A percentile compares a stretch with the other conserved stretches of the same genome.
phyloP scores from a whole-genome alignment of 345 rosid species.

The Bruguiera sexangula region DNA sequence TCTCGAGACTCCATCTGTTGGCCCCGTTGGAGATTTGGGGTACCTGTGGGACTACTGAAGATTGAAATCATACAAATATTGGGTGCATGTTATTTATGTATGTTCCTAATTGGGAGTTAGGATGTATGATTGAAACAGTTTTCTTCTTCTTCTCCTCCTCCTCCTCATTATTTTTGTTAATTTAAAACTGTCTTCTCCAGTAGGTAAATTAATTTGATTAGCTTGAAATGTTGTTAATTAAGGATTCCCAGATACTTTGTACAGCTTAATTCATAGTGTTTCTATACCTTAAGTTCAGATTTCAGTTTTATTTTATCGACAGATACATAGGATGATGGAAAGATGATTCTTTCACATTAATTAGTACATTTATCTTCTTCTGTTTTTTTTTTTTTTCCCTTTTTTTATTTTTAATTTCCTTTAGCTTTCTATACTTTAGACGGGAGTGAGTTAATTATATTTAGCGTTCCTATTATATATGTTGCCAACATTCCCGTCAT shows the following conservation, averaged over 20 bases:
- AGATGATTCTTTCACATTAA: slow-evolving; percentile 22
- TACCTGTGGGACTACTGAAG: slow-evolving; percentile 38
- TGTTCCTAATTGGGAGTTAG: slow-evolving; percentile 9
- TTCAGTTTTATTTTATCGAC: slow-evolving; percentile 7
- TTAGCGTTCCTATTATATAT: too few relatives aligned
- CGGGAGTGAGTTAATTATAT: too few relatives aligned
- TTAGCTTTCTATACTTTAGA: too few relatives aligned
- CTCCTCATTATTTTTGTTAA: background rate
- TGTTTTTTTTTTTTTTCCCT: background rate
- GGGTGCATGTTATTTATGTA: slow-evolving; percentile 1
- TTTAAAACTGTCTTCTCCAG: too few relatives aligned
- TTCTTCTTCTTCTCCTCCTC: background rate
- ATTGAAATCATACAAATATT: background rate
- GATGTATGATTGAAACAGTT: slow-evolving; percentile 12
- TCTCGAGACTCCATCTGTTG: slow-evolving; percentile 20
- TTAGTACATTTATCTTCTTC: slow-evolving; percentile 7
- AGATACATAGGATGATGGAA: slow-evolving; percentile 3
- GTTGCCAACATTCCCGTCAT: too few relatives aligned
- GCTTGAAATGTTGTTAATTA: slow-evolving; percentile 15
- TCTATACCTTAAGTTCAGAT: slow-evolving; percentile 20
- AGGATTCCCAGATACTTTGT: slow-evolving; percentile 29
- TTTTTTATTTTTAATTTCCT: background rate
- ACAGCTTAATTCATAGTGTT: slow-evolving; percentile 30
- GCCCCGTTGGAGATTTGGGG: slow-evolving; percentile 35
- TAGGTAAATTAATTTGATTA: slow-evolving; percentile 15